These are phyloP conservation scores for Rosa lucieae DNA, from an alignment of 306 rosid species.

Conservation along the genomic window DNA sequence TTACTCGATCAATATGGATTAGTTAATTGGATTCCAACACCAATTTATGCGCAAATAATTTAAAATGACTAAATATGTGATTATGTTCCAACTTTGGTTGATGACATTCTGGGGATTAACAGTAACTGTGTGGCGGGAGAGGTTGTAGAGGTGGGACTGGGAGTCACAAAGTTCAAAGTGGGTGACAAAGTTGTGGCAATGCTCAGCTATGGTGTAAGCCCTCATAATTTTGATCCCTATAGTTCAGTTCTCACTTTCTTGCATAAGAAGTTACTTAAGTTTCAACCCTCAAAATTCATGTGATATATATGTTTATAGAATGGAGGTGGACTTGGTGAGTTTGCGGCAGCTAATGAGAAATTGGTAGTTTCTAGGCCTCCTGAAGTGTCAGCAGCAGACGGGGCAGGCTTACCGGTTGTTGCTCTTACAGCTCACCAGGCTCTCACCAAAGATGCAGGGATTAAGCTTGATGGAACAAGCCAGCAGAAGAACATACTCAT, in stretches of 20 bases:
- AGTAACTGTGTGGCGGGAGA: conserved; percentile 72
- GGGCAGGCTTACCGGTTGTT: conserved; percentile 47
- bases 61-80: neutral
- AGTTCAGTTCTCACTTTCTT: neutral
- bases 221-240: conserved; percentile 3
- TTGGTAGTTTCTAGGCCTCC: conserved; percentile 44
- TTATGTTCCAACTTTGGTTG: neutral
- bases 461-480: conserved; percentile 62
- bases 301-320: conserved; percentile 24
- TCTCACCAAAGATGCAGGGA: conserved; percentile 47
- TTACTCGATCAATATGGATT: neutral
- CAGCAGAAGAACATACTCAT: conserved; percentile 47
- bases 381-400: conserved; percentile 63
- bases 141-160: conserved; percentile 50
- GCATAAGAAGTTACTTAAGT: neutral
- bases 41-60: neutral
- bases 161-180: conserved; percentile 46
- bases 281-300: neutral
- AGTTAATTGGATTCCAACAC: neutral
- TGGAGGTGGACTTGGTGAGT: conserved; percentile 78
- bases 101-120: neutral
- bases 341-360: conserved; percentile 44
- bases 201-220: conserved; percentile 38
- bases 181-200: conserved; percentile 68
- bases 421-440: conserved; percentile 61